Evolutionary conservation across 2,329 filamentous ascomycete species (phyloP).

Genomic region (Cladosporium sp.): DNA sequence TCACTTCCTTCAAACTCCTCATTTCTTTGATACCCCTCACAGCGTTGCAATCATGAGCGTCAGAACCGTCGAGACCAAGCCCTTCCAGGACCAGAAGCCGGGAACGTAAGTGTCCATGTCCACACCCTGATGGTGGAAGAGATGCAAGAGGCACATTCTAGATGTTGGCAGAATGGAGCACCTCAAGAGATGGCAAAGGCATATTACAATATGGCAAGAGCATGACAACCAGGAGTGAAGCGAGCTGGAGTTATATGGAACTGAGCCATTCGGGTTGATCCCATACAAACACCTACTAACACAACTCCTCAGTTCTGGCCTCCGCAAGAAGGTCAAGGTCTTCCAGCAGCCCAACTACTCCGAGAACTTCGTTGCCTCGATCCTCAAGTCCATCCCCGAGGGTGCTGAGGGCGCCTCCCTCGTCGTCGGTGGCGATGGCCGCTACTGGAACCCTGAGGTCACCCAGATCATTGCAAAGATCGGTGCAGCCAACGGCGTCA

Average conservation of each 20-base stretch:
- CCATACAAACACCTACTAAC: conserved; percentile 5
- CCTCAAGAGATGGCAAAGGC: too few relatives aligned
- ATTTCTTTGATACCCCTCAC: conserved; percentile 5
- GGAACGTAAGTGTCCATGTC: conserved; percentile 72
- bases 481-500: conserved; percentile 91
- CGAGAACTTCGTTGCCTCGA: conserved; percentile 90
- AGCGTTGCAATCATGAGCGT: conserved; percentile 55
- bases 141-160: neutral
- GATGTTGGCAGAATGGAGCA: too few relatives aligned
- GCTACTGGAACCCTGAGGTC: conserved; percentile 95
- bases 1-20: neutral
- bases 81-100: conserved; percentile 95
- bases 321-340: conserved; percentile 97
- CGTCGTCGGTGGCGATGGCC: conserved; percentile 94
- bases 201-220: too few relatives aligned
- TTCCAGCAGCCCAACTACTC: conserved; percentile 96
- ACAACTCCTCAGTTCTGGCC: conserved; percentile 66
- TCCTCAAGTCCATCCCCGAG: conserved; percentile 93
- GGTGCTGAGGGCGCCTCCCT: conserved; percentile 82
- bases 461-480: conserved; percentile 97
- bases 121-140: neutral
- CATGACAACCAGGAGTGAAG: too few relatives aligned
- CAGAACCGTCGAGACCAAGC: conserved; percentile 74
- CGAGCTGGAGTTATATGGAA: too few relatives aligned
- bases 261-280: neutral